Evolutionary conservation across 495 filamentous ascomycete species (phyloP).

Genomic region (Pyrenula massariospora): DNA sequence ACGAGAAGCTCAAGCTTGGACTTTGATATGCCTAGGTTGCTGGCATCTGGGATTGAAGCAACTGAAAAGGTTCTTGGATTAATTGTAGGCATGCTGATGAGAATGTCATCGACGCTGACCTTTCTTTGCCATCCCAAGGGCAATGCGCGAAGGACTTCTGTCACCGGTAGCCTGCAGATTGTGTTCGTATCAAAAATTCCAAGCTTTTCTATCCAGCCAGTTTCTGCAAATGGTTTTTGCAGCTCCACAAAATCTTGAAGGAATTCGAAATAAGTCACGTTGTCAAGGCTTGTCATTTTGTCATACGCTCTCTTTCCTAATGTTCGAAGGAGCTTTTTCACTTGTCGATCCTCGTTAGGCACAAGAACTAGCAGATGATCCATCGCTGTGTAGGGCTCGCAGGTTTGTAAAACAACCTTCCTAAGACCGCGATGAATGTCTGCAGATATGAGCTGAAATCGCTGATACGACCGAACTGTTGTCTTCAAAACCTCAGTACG

Average conservation of each 20-base stretch:
- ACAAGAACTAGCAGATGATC: conserved; percentile 10
- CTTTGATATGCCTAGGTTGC: neutral
- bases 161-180: neutral
- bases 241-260: conserved; percentile 12
- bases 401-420: conserved; percentile 2
- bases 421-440: conserved; percentile 1
- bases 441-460: neutral
- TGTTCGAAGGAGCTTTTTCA: conserved; percentile 7
- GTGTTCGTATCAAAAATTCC: neutral
- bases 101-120: neutral
- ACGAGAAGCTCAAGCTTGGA: conserved; percentile 8
- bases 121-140: no score
- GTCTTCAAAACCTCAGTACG: conserved; percentile 2
- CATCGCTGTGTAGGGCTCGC: conserved; percentile 7
- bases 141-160: no score
- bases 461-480: neutral
- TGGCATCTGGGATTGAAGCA: conserved; percentile 5
- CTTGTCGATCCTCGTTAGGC: conserved; percentile 6
- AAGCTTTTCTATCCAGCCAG: conserved; percentile 4
- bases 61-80: conserved; percentile 14
- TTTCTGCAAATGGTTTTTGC: conserved; percentile 6
- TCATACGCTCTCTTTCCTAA: conserved; percentile 8
- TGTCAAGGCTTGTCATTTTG: no score
- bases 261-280: conserved; percentile 5
- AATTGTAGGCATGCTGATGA: conserved; percentile 9